Percentiles rank a stretch among this genome's conserved stretches.
phyloP scores from a whole-genome alignment of 441 rosid species.

The Viola pubescens region DNA sequence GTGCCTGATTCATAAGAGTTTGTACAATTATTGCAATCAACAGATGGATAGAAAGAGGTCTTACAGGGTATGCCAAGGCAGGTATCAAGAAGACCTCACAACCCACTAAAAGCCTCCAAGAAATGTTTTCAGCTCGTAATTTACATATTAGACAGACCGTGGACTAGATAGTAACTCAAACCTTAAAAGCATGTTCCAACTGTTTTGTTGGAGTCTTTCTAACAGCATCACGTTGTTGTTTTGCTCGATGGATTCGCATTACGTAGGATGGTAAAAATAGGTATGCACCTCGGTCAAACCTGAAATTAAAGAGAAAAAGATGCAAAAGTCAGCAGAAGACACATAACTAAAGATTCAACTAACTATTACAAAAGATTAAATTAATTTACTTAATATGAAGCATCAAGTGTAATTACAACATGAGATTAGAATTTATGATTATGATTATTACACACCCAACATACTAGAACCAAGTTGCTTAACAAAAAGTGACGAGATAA shows the following conservation, averaged over 20 bases:
- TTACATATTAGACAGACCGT: not conserved
- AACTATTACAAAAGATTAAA: slow-evolving; percentile 1
- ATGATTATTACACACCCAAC: not conserved
- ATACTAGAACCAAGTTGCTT: slow-evolving; percentile 3
- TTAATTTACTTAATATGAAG: not conserved
- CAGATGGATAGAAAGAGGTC: slow-evolving; percentile 3
- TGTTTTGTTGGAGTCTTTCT: slow-evolving; percentile 58
- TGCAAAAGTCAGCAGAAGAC: slow-evolving; percentile 8
- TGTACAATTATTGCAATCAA: slow-evolving; percentile 18
- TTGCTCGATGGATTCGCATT: slow-evolving; percentile 95
- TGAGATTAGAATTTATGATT: not conserved
- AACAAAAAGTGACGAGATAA: slow-evolving; percentile 3
- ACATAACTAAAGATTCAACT: not conserved
- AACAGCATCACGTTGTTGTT: slow-evolving; percentile 58
- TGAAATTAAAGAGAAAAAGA: slow-evolving; percentile 23
- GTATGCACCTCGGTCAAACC: slow-evolving; percentile 83
- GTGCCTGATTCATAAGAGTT: slow-evolving; percentile 49
- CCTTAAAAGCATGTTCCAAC: slow-evolving; percentile 73
- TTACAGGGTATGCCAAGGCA: not conserved
- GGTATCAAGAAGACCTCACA: no score
- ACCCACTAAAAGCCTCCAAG: slow-evolving; percentile 2
- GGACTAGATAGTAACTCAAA: slow-evolving; percentile 25
- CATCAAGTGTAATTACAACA: not conserved
- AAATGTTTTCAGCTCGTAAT: not conserved
- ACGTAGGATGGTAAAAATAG: slow-evolving; percentile 77